Conservation (phyloP, 116 monocot genomes). For the Zostera marina region DNA sequence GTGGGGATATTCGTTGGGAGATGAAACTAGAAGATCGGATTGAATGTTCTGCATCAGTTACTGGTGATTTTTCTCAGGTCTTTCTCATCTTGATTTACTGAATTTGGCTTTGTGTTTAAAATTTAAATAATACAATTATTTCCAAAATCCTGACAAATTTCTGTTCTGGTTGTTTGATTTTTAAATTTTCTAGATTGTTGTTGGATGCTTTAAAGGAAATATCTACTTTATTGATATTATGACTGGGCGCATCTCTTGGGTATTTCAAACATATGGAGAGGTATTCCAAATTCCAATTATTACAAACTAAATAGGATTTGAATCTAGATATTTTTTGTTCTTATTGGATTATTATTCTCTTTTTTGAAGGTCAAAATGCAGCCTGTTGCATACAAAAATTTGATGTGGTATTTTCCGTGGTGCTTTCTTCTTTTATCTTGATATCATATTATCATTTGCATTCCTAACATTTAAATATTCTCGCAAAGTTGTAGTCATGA, state of each 20-base stretch:
- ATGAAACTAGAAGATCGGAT: constrained; percentile 64
- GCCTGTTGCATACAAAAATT: constrained; percentile 39
- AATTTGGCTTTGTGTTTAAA: background rate
- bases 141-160: background rate
- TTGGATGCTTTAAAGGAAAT: constrained; percentile 83
- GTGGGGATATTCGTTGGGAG: constrained; percentile 71
- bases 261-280: constrained; percentile 80
- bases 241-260: constrained; percentile 49
- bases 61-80: constrained; percentile 75
- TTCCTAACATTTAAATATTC: too few relatives aligned
- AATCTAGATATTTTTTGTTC: too few relatives aligned
- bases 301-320: background rate
- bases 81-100: background rate
- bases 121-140: background rate
- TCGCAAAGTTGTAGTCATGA: too few relatives aligned
- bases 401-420: constrained; percentile 49
- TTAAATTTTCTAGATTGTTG: constrained; percentile 48
- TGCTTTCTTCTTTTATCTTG: background rate
- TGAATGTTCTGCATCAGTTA: constrained; percentile 81
- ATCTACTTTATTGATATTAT: constrained; percentile 68
- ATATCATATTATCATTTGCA: background rate
- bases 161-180: background rate
- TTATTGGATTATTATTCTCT: background rate
- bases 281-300: constrained; percentile 9
- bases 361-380: constrained; percentile 81